Percentiles rank a stretch among this genome's conserved stretches.
Conservation (phyloP, 768 basidiomycete species). For the Rhizopogon sp. region DNA sequence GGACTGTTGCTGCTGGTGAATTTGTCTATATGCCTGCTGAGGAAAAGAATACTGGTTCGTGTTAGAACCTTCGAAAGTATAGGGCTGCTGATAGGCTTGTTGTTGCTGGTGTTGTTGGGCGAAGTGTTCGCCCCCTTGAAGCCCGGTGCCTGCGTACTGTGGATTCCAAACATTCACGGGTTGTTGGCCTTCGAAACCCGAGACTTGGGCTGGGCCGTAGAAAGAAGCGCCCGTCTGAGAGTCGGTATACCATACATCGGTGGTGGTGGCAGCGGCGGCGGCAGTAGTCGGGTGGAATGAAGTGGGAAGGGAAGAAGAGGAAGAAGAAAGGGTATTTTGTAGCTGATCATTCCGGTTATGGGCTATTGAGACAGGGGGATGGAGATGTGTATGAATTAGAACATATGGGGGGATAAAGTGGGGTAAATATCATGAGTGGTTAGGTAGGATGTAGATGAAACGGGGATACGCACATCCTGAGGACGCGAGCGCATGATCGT, state of each 20-base stretch:
- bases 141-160: slow-evolving; percentile 5
- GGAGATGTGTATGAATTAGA: neutral
- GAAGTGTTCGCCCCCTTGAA: neutral
- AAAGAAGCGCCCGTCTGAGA: slow-evolving; percentile 38
- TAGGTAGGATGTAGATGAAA: slow-evolving; percentile 7
- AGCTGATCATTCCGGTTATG: neutral
- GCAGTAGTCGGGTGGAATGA: slow-evolving; percentile 1
- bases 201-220: slow-evolving; percentile 43
- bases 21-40: neutral
- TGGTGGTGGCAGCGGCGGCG: neutral
- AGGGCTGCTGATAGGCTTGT: slow-evolving; percentile 5
- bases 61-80: neutral
- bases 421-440: slow-evolving; percentile 5
- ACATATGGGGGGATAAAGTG: slow-evolving; percentile 2
- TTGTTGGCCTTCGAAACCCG: slow-evolving; percentile 35
- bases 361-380: neutral
- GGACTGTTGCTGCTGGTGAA: neutral
- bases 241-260: neutral
- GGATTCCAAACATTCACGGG: slow-evolving; percentile 30
- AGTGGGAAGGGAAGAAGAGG: neutral
- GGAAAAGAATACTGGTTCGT: neutral
- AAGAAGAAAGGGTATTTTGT: neutral
- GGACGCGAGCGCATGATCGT: slow-evolving; percentile 5
- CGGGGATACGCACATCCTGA: slow-evolving; percentile 23
- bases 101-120: slow-evolving; percentile 3